Evolutionary conservation across 768 basidiomycete species (phyloP).

Genomic region (Xerocomus spinulosus): DNA sequence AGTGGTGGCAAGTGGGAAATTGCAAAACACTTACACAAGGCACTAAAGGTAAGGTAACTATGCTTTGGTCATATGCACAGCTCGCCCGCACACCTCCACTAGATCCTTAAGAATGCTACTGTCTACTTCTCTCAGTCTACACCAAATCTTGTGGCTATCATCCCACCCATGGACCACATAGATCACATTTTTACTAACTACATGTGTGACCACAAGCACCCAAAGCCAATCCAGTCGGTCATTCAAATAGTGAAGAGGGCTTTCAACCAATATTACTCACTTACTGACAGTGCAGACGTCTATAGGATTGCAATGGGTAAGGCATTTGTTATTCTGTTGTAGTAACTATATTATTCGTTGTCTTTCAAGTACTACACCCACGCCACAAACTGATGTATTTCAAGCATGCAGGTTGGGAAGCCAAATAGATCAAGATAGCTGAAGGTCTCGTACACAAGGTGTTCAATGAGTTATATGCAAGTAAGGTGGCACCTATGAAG

Average conservation of each 20-base stretch:
- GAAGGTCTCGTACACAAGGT: no score
- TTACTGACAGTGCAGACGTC: no score
- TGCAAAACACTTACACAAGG: not conserved
- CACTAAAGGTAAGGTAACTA: not conserved
- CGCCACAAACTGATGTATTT: no score
- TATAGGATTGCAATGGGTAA: no score
- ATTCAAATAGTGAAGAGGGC: not conserved
- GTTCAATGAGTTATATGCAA: no score
- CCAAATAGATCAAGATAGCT: no score
- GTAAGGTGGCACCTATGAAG: no score
- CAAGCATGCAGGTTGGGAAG: no score
- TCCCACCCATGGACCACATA: not conserved
- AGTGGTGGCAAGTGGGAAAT: not conserved
- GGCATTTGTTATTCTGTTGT: no score
- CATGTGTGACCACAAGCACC: not conserved
- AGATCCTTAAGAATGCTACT: not conserved
- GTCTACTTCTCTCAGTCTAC: not conserved
- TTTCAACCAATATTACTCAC: not conserved
- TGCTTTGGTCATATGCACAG: not conserved
- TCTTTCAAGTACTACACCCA: no score
- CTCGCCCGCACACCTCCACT: not conserved
- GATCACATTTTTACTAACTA: not conserved
- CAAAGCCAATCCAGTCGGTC: not conserved
- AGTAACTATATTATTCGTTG: no score
- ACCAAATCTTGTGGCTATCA: not conserved